Evolutionary conservation across 306 rosid species (phyloP), one percentile per base, ranked within the genome.

Genomic region (Astragalus membranaceus): DNA sequence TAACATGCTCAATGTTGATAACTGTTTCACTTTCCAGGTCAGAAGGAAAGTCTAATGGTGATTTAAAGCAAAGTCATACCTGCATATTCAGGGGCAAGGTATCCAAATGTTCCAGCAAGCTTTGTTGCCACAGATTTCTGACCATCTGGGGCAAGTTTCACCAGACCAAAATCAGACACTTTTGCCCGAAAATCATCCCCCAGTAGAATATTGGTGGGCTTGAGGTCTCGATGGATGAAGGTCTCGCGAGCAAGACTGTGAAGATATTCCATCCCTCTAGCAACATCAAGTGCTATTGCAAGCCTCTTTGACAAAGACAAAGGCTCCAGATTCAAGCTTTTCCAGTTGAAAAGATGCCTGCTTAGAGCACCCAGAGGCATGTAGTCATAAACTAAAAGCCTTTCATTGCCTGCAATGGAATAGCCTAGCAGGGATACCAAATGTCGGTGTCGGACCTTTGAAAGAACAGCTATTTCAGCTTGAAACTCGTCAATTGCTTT

Each of bases 11-110:
- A 46, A 71, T 47, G 55, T 39, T 10, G 2, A 47, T 7, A 55
- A 35, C 16, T 10, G 3, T 14, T 37, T 64, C 23, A 20, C 23
- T 20, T 20, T 20, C 41, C 64, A 35, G 64, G 43, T 32, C 11
- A 30, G n/a, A 33, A 13, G 70, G 53, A 72, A 44, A 10, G 43
- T 46, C 33, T 9, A 56, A 13, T 64, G 26, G 6, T 37, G 43
- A 43, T 58, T 37, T 41, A 13, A 77, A 66, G 32, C 2, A 60
- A 60, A 23, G 10, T 10, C 51, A 26, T 81, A 88, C 95, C 92
- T 50, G 92, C 92, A 83, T 86, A 90, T 65, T 90, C 96, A n/a
- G 96, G 96, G 64, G 96, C 95, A 46, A 90, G 90, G 79, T 90
- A 90, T 30, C 96, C 96, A 67, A 90, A 90, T 55, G 96, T 90